phyloP scores from a whole-genome alignment of 1,284 basidiomycete species.

The Ceraceosorus guamensis region DNA sequence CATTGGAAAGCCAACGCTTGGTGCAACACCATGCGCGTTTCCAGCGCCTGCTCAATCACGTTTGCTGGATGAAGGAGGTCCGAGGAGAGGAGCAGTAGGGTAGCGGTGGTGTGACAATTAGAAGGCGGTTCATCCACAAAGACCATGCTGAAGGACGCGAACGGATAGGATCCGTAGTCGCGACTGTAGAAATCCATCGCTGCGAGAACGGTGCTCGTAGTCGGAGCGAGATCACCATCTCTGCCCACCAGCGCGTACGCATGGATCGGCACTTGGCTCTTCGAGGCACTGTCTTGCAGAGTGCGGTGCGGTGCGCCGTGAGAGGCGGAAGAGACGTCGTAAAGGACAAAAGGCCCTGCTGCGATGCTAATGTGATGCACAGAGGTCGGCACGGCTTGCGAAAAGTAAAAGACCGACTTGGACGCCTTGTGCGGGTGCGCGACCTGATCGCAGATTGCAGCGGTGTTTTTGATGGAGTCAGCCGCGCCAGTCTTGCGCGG shows the following conservation, averaged over 20 bases:
- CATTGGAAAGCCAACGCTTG: conserved; percentile 84
- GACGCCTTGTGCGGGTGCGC: conserved; percentile 87
- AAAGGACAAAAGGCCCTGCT: conserved; percentile 72
- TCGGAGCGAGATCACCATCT: conserved; percentile 62
- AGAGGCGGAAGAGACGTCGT: conserved; percentile 16
- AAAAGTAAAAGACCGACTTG: conserved; percentile 90
- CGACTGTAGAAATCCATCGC: conserved; percentile 87
- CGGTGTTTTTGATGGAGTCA: too few relatives aligned
- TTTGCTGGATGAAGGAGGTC: conserved; percentile 81
- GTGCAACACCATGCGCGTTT: conserved; percentile 75
- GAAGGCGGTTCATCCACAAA: conserved; percentile 74
- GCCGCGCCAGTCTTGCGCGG: too few relatives aligned
- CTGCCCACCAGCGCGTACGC: conserved; percentile 84
- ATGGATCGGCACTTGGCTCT: conserved; percentile 73
- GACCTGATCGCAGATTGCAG: conserved; percentile 55
- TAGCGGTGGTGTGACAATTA: conserved; percentile 70
- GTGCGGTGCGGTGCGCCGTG: conserved; percentile 3
- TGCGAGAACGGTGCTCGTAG: conserved; percentile 70
- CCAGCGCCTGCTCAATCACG: conserved; percentile 87
- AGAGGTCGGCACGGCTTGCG: conserved; percentile 78
- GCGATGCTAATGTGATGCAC: conserved; percentile 94
- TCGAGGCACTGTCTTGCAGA: conserved; percentile 51
- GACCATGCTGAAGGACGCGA: conserved; percentile 83
- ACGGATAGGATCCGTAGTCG: conserved; percentile 94
- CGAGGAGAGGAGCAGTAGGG: conserved; percentile 69